Percentiles rank a stretch among this genome's conserved stretches.
Evolutionary conservation across 2,329 filamentous ascomycete species (phyloP).

Genomic region (Tolypocladium pustulatum): DNA sequence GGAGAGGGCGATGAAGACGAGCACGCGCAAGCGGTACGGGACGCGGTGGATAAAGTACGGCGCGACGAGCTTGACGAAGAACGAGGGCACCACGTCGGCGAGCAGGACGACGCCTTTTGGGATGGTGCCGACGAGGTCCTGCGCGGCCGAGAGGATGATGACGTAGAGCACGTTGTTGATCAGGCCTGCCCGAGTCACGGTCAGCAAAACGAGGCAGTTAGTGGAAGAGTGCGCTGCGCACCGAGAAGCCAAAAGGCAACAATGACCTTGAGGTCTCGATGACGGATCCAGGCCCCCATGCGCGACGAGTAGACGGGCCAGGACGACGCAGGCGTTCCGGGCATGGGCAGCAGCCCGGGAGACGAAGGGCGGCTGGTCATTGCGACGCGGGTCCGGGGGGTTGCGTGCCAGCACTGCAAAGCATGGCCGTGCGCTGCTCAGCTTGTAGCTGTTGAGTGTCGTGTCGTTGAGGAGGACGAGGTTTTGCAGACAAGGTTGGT

Average conservation of each 20-base stretch:
- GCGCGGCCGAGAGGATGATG: slow-evolving; percentile 86
- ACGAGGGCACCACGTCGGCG: slow-evolving; percentile 83
- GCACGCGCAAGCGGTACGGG: slow-evolving; percentile 66
- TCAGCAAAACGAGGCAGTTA: slow-evolving; percentile 3
- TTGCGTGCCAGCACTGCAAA: neutral
- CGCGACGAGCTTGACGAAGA: slow-evolving; percentile 75
- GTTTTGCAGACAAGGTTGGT: neutral
- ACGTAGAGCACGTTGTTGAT: slow-evolving; percentile 99
- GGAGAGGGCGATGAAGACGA: slow-evolving; percentile 65
- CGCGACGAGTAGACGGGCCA: slow-evolving; percentile 66
- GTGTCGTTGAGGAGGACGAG: neutral
- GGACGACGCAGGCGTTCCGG: slow-evolving; percentile 50
- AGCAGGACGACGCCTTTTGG: slow-evolving; percentile 91
- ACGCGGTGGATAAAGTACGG: slow-evolving; percentile 90
- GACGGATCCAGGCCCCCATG: slow-evolving; percentile 50
- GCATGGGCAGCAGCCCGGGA: slow-evolving; percentile 42
- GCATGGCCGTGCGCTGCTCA: neutral
- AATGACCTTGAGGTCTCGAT: slow-evolving; percentile 61
- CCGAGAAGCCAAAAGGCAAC: slow-evolving; percentile 91
- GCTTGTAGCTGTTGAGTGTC: neutral
- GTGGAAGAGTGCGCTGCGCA: slow-evolving; percentile 26
- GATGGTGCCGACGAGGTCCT: slow-evolving; percentile 86
- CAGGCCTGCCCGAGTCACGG: slow-evolving; percentile 16
- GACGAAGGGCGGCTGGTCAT: slow-evolving; percentile 29
- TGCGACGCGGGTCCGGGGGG: neutral